These are phyloP conservation scores for Tuber borchii DNA, from an alignment of 495 filamentous ascomycete genomes.

Conservation along the genomic window DNA sequence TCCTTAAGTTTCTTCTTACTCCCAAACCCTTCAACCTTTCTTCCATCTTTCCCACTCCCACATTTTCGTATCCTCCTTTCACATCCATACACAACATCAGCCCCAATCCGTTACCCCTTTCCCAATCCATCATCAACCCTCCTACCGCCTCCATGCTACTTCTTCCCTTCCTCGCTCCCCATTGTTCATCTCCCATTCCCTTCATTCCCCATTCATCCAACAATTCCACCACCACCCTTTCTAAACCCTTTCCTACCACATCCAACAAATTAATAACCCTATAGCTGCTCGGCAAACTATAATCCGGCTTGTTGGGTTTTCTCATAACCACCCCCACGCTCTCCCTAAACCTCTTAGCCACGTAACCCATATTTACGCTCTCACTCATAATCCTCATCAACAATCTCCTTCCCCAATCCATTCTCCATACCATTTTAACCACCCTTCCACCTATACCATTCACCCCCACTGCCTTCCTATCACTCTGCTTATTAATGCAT, in stretches of 20 bases:
- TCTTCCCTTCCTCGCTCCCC: background rate
- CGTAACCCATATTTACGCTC: background rate
- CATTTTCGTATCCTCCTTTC: too few relatives aligned
- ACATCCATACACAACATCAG: too few relatives aligned
- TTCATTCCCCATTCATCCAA: background rate
- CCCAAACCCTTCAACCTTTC: too few relatives aligned
- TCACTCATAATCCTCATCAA: accelerated
- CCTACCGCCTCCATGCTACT: background rate
- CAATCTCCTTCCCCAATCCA: background rate
- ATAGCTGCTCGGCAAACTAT: background rate
- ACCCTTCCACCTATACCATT: too few relatives aligned
- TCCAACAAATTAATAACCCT: background rate
- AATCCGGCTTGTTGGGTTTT: background rate
- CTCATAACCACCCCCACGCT: background rate
- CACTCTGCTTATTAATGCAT: too few relatives aligned
- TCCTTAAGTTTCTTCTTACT: too few relatives aligned
- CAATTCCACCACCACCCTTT: background rate
- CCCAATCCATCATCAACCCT: too few relatives aligned
- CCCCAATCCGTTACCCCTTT: too few relatives aligned
- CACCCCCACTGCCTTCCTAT: too few relatives aligned
- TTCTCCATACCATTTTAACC: background rate
- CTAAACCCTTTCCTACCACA: too few relatives aligned
- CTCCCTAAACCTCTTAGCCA: background rate
- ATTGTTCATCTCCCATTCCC: background rate
- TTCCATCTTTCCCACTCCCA: too few relatives aligned